Evolutionary conservation across 176 grass and related monocot genomes (phyloP).

Genomic region (Poa pratensis): DNA sequence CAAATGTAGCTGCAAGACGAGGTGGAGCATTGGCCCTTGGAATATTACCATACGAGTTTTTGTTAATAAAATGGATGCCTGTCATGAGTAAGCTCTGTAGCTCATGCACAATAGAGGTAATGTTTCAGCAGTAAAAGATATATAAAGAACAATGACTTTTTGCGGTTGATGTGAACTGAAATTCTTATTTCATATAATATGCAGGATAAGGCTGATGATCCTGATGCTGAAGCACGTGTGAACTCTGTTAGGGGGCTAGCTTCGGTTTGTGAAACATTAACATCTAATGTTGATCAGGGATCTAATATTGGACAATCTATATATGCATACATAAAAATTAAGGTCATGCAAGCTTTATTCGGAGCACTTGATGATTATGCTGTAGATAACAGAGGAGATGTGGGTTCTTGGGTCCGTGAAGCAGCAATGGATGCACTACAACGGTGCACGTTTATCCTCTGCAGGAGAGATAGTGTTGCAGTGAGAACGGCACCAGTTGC

Average conservation of each 20-base stretch:
- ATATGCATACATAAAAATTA: conserved; percentile 73
- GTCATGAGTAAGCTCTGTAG: conserved; percentile 81
- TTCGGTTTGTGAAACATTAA: conserved; percentile 81
- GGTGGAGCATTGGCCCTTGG: conserved; percentile 89
- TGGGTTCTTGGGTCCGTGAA: conserved; percentile 97
- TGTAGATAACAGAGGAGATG: conserved; percentile 96
- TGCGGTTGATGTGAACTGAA: conserved; percentile 32
- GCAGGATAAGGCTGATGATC: conserved; percentile 91
- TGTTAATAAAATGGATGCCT: conserved; percentile 73
- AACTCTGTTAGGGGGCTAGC: conserved; percentile 85
- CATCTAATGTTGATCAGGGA: conserved; percentile 53
- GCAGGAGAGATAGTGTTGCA: conserved; percentile 66
- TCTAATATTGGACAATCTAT: conserved; percentile 44
- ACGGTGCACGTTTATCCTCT: conserved; percentile 73
- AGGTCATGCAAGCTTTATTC: conserved; percentile 72
- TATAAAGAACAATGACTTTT: neutral
- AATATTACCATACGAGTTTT: conserved; percentile 79
- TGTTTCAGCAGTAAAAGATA: conserved; percentile 29
- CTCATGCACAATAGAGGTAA: conserved; percentile 92
- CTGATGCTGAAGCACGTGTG: conserved; percentile 92
- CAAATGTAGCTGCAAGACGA: conserved; percentile 96
- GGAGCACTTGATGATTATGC: conserved; percentile 95
- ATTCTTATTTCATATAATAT: conserved; percentile 42
- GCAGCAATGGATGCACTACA: conserved; percentile 95
- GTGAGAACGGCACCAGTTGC: conserved; percentile 8